Conservation (phyloP, 1,284 basidiomycete species). For the Xerocomus nothofagi region DNA sequence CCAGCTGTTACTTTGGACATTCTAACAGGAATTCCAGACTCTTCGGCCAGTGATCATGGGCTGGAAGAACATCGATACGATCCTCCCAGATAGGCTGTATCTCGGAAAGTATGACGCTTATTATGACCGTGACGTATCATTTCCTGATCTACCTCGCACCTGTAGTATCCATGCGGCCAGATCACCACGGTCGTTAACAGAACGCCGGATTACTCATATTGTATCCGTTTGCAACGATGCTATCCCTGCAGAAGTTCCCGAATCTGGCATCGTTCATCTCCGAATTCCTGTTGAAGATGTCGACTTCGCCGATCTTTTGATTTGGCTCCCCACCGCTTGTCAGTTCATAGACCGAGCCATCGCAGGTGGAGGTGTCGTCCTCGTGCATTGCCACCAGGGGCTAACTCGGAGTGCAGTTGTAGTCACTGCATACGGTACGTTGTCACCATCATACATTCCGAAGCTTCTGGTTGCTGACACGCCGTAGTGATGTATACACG, state of each 20-base stretch:
- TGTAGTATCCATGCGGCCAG: conserved; percentile 66
- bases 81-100: conserved; percentile 68
- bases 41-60: conserved; percentile 43
- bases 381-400: conserved; percentile 85
- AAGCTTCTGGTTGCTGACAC: conserved; percentile 8
- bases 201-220: conserved; percentile 75
- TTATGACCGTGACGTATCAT: conserved; percentile 22
- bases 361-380: conserved; percentile 63
- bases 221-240: conserved; percentile 71
- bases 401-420: conserved; percentile 80
- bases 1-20: conserved; percentile 20
- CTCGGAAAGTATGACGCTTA: conserved; percentile 66
- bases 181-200: conserved; percentile 70
- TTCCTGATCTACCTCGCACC: conserved; percentile 27
- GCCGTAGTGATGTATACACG: conserved; percentile 70
- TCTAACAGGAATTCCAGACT: conserved; percentile 32
- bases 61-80: conserved; percentile 73
- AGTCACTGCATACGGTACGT: conserved; percentile 78
- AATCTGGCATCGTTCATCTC: conserved; percentile 68
- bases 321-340: conserved; percentile 74
- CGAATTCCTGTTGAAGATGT: conserved; percentile 78
- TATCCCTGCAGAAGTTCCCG: conserved; percentile 72
- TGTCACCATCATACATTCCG: background rate
- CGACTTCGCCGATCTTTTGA: conserved; percentile 80
- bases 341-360: conserved; percentile 79